Evolutionary conservation across 257 asterid genomes (phyloP), one percentile per base, ranked within the genome.

Genomic region (Nicotiana undulata): DNA sequence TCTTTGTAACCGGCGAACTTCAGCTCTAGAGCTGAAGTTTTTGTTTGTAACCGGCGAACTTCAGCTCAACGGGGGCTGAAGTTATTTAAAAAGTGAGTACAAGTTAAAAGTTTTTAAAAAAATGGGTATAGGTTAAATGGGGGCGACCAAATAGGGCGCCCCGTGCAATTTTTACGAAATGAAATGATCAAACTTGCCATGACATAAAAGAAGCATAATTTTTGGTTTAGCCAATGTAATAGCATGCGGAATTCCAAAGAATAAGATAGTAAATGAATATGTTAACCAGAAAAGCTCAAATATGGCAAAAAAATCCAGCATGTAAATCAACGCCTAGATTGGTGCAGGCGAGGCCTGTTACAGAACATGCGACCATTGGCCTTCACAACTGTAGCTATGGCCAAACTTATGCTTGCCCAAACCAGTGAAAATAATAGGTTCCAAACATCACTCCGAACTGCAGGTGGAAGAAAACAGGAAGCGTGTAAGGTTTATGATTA

Each of bases 281-380:
- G 40, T 74, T 49, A n/a, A 74, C 78, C 51, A 24, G 67, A 26
- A 61, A 61, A 22, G 18, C 67, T 61, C 28, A 34, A 77, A 37
- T n/a, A 77, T 59, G 59, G 24, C 40, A 58, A 59, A 31, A 31
- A 40, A 60, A 22, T 18, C 61, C 66, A 75, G 78, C 59, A 29
- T 15, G 17, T 24, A 15, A 82, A 85, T 95, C 88, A 91, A 81
- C 60, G 86, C 56, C 92, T 83, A 75, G 97, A 94, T 83, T 85
- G 93, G 87, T 90, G 91, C 53, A 95, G 90, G 52, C 97, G 99
- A 60, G 99, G 99, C 22, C 97, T 91, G 82, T 95, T 90, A 64
- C 99, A 95, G 93, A 95, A 95, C 60, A 81, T 24, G 37, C 94
- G 95, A 51, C 97, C 97, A 75, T 93, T 88, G 78, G 92, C 88